Percentiles rank a stretch among this genome's conserved stretches.
Conservation (phyloP, 345 rosid species). For the Punica granatum region DNA sequence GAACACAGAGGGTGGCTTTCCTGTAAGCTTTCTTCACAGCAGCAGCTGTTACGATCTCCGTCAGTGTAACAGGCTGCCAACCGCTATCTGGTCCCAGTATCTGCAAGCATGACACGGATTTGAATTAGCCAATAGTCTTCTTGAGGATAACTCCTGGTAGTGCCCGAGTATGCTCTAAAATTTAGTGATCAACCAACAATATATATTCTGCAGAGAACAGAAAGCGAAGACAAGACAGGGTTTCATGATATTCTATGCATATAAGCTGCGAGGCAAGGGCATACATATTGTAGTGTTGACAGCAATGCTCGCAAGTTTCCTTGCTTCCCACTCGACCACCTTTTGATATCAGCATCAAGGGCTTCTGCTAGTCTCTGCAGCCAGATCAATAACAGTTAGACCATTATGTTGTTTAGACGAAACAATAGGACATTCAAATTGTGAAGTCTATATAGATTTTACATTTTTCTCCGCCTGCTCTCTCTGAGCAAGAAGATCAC, state of each 20-base stretch:
- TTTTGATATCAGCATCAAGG: slow-evolving; percentile 80
- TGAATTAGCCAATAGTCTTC: neutral
- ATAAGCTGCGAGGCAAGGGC: slow-evolving; percentile 6
- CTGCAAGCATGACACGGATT: slow-evolving; percentile 26
- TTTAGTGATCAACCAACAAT: neutral
- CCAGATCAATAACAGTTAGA: slow-evolving; percentile 15
- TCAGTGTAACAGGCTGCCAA: slow-evolving; percentile 79
- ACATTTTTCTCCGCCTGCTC: slow-evolving; percentile 95
- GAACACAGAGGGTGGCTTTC: slow-evolving; percentile 84
- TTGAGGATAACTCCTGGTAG: neutral
- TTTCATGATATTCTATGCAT: slow-evolving; percentile 1
- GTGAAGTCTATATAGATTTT: slow-evolving; percentile 13
- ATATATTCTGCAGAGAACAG: no score
- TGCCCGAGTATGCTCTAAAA: neutral
- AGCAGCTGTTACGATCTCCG: slow-evolving; percentile 56
- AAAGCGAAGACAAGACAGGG: neutral
- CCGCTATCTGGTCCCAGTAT: slow-evolving; percentile 90
- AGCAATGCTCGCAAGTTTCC: slow-evolving; percentile 86
- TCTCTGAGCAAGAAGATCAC: slow-evolving; percentile 70
- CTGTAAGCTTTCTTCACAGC: slow-evolving; percentile 90
- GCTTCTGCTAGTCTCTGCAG: slow-evolving; percentile 71
- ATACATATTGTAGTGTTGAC: slow-evolving; percentile 89
- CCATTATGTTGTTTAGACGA: neutral
- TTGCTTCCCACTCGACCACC: slow-evolving; percentile 90
- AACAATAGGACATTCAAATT: neutral